Base-by-base conservation (phyloP, 225 moss, liverwort and hornwort genomes). In the Asterella californica region DNA sequence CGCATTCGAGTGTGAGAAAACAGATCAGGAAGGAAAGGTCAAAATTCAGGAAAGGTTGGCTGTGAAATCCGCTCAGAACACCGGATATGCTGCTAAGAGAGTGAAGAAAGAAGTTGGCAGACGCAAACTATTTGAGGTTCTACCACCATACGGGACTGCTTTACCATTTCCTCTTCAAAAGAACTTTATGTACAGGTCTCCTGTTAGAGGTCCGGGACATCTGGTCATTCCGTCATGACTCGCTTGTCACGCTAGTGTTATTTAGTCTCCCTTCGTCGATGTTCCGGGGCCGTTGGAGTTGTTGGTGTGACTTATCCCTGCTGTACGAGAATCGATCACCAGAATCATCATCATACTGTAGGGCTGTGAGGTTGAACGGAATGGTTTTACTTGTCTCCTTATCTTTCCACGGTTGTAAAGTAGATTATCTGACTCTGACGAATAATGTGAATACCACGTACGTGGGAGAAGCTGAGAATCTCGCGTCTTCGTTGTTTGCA, bases 21-120 rank as follows among this genome's bases (percentile, higher is more conserved):
- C 29, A 72, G 81, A 78, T 68, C 57, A 54, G n/a, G 72, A 78
- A 68, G 81, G 73, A 34, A 84, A 72, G 60, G 32, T 68, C 19
- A 84, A 47, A 78, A 78, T 84, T 22, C 84, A 84, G 78, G 84
- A 81, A 78, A 78, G 81, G 78, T 47, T 81, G 77, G 80, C 84
- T 15, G 10, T 78, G 42, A 84, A 81, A 72, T 74, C 84, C 30
- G 57, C 77, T 33, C 84, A 54, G 67, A 78, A 18, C 73, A 48
- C 67, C 65, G 81, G 84, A 29, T 63, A 80, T 32, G 52, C 81
- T 77, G 67, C 78, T 46, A 84, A 84, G 50, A 77, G 84, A 66
- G 70, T 50, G 55, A 84, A 81, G 74, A 81, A 81, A 36, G 84
- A 84, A 10, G 22, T 6, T 7, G 46, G 48, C 25, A 77, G 74